A percentile compares a stretch with the other conserved stretches of the same genome.
Evolutionary conservation across 148 eudicot genomes (phyloP).

Genomic region (Vaccinium vitisidaea): DNA sequence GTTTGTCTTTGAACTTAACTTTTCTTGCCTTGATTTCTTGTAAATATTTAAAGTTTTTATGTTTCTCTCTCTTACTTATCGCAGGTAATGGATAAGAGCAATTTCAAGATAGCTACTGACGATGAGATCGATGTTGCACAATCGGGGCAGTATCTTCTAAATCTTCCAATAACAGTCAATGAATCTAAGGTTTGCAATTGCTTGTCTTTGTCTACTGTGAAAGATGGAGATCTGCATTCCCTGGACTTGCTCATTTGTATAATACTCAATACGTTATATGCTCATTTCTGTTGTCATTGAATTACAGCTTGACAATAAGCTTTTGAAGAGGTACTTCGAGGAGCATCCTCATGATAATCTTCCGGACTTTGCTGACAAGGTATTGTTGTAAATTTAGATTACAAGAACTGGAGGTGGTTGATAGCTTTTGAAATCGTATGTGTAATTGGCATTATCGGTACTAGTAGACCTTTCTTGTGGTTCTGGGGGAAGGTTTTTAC

Average conservation of each 20-base stretch:
- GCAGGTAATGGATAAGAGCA: slow-evolving; percentile 92
- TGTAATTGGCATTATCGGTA: background rate
- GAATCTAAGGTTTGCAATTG: slow-evolving; percentile 50
- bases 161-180: slow-evolving; percentile 92
- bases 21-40: background rate
- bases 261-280: background rate
- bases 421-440: background rate
- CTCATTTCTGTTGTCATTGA: background rate
- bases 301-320: slow-evolving; percentile 74
- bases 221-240: background rate
- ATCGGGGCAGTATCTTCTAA: slow-evolving; percentile 86
- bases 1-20: background rate
- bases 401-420: background rate
- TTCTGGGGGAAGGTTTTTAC: background rate
- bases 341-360: slow-evolving; percentile 71
- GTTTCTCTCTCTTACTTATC: background rate
- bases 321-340: slow-evolving; percentile 66
- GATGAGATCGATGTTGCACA: slow-evolving; percentile 90
- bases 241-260: background rate
- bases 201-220: slow-evolving; percentile 2
- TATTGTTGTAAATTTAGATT: slow-evolving; percentile 27
- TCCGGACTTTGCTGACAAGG: slow-evolving; percentile 93
- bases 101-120: slow-evolving; percentile 78
- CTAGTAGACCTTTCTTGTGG: background rate
- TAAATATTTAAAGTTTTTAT: background rate